Evolutionary conservation across 2,329 filamentous ascomycete species (phyloP), one percentile per base, ranked within the genome.

Genomic region (Monosporascus sp.): DNA sequence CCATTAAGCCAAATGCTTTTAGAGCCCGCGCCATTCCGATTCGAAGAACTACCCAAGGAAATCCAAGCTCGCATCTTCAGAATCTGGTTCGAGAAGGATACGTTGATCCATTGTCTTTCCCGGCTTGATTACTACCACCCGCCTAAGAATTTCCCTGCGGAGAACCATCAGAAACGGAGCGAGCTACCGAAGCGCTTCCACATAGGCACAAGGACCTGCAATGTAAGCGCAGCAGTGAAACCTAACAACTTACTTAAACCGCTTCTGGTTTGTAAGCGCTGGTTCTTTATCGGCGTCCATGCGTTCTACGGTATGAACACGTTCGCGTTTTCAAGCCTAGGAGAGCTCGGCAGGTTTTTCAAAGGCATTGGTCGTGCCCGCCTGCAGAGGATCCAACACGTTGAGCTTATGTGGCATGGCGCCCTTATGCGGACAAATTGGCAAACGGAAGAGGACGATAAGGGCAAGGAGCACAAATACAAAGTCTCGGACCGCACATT

Each of bases 281-380:
- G 74, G 69, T 60, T 68, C 48, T 73, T 69, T 27, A 58, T 75
- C 1, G 74, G 72, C 0, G 58, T 64, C 2, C 71, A 74, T 53
- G 55, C 73, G 2, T 80, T 80, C 54, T 80, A 80, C 51, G 74
- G 75, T 7, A 54, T 65, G 1, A 81, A 81, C 57, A 74, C 65
- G 0, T 80, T 80, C 54, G 73, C 72, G 0, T 80, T 81, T 58
- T 78, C 74, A n/a, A 77, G 73, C n/a, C 62, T 81, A 0, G 77
- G 78, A 46, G 77, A 81, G 60, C 72, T 76, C 60, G 72, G 72
- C 50, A 70, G 74, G 44, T 81, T 81, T 57, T 70, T 68, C 50
- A 59, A 57, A 1, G 72, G 75, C 0, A 78, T 78, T 22, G 68
- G 70, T 1, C 38, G 31, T 1, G 58, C 65, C 3, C 69, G 74